Percentiles rank a stretch among this genome's conserved stretches.
These are phyloP conservation scores for Rhododendron ferrugineum DNA, from an alignment of 148 eudicot genomes.

Conservation along the genomic window DNA sequence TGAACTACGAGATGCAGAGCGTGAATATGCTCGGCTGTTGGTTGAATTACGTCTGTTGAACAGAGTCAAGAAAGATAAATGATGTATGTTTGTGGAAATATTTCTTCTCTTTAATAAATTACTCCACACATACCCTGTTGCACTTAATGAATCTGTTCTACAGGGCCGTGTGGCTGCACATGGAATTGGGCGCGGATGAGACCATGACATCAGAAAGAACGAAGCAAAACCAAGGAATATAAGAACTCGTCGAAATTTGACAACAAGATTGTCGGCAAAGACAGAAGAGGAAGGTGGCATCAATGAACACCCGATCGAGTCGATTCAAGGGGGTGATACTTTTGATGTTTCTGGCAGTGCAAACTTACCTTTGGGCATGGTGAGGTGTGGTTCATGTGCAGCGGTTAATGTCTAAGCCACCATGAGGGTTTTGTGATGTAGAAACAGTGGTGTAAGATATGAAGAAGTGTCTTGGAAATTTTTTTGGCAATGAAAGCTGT, in stretches of 20 bases:
- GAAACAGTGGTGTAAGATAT: neutral
- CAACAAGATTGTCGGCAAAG: neutral
- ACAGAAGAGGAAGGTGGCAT: neutral
- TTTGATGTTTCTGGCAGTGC: neutral
- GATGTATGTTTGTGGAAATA: constrained; percentile 3
- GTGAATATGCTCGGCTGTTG: constrained; percentile 17
- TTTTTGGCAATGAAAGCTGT: neutral
- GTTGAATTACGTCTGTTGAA: constrained; percentile 20
- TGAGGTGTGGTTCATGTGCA: neutral
- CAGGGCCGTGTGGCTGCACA: neutral
- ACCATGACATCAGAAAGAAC: neutral
- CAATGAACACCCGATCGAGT: neutral
- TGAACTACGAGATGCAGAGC: constrained; percentile 20
- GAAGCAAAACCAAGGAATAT: neutral
- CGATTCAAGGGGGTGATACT: neutral
- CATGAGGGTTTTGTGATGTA: neutral
- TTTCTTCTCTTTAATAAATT: neutral
- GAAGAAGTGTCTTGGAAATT: neutral
- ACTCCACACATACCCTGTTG: neutral
- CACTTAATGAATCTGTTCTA: neutral
- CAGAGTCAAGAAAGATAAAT: constrained; percentile 15
- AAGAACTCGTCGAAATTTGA: neutral
- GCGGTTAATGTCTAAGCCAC: neutral
- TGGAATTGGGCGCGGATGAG: neutral
- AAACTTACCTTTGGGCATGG: neutral